phyloP scores from a whole-genome alignment of 331 rosid genomes.

The Spiraea crenata region DNA sequence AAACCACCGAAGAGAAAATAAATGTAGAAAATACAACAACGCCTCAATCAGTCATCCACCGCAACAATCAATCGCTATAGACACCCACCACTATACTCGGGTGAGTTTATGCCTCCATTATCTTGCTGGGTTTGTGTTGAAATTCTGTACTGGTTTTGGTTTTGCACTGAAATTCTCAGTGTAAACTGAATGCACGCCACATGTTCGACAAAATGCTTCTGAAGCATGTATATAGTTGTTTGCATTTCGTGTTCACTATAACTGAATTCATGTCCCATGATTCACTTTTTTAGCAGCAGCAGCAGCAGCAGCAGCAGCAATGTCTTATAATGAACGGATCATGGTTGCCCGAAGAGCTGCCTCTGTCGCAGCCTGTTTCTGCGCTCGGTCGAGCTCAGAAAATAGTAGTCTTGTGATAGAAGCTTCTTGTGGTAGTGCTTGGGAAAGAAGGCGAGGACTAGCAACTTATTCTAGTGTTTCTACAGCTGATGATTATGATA shows the following conservation, averaged over 20 bases:
- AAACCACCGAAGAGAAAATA: too few species aligned
- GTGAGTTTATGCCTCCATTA: too few species aligned
- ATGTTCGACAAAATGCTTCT: neutral
- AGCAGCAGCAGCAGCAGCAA: neutral
- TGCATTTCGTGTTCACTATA: neutral
- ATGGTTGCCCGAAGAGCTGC: constrained; percentile 11
- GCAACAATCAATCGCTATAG: too few species aligned
- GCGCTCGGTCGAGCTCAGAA: neutral
- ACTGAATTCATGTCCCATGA: neutral
- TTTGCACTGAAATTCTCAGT: too few species aligned
- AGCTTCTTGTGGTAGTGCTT: constrained; percentile 20
- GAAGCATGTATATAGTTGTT: neutral
- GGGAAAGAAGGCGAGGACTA: constrained; percentile 11
- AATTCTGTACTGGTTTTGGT: too few species aligned
- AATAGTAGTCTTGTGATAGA: neutral
- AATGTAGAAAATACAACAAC: too few species aligned
- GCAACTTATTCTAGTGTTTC: constrained; percentile 24
- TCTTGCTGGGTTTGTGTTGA: too few species aligned
- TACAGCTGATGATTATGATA: constrained; percentile 13
- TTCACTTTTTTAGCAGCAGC: neutral
- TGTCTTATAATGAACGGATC: constrained; percentile 11
- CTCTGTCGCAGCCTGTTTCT: constrained; percentile 1
- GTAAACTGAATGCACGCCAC: neutral
- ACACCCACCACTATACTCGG: too few species aligned
- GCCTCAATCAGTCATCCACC: too few species aligned